phyloP scores from a whole-genome alignment of 2,329 filamentous ascomycete genomes.

The Xylariaceae sp. region DNA sequence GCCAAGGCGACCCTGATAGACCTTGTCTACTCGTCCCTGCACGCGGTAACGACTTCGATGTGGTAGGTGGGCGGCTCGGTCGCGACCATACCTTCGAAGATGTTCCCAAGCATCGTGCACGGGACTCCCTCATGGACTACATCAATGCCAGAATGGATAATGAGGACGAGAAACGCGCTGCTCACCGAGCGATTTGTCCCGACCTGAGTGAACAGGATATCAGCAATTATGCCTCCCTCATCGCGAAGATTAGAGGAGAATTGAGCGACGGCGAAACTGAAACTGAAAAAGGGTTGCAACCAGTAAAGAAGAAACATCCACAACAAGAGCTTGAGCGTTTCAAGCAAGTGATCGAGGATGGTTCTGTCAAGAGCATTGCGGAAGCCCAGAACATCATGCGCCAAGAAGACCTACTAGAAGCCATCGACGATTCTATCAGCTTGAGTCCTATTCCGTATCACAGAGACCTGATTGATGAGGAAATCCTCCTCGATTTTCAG shows the following conservation, averaged over 20 bases:
- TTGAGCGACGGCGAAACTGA: background rate
- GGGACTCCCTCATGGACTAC: slow-evolving; percentile 9
- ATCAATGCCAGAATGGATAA: background rate
- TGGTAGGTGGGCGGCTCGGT: slow-evolving; percentile 3
- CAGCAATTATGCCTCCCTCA: background rate
- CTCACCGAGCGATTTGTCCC: slow-evolving; percentile 2
- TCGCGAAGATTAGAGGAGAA: background rate
- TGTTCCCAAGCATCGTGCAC: slow-evolving; percentile 7
- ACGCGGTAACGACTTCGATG: background rate
- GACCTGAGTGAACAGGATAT: background rate
- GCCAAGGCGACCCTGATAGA: background rate
- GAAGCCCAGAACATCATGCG: background rate
- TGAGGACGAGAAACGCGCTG: background rate
- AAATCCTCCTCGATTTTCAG: no score
- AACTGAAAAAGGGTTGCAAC: background rate
- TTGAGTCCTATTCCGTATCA: background rate
- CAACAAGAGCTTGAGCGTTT: background rate
- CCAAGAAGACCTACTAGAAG: background rate
- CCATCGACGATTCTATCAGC: background rate
- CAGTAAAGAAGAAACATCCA: background rate
- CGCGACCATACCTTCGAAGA: slow-evolving; percentile 8
- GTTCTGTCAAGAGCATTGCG: background rate
- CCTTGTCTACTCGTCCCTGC: background rate
- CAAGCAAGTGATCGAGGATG: background rate
- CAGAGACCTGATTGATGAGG: background rate